phyloP scores from a whole-genome alignment of 2,329 filamentous ascomycete species.

The Fusarium musae region DNA sequence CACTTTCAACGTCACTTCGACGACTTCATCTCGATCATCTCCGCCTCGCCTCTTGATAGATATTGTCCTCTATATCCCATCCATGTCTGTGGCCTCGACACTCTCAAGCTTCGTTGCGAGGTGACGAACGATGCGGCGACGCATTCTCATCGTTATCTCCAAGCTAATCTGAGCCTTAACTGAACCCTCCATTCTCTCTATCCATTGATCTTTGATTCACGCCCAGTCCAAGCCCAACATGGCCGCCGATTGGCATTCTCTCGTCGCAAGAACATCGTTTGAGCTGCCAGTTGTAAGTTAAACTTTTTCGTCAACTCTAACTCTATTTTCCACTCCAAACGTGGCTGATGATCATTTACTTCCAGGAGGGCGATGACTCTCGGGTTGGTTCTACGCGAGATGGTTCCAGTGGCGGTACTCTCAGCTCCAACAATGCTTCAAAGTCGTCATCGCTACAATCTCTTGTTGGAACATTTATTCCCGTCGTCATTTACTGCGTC shows the following conservation, averaged over 20 bases:
- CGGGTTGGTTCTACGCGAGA: constrained; percentile 51
- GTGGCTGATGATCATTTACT: not conserved
- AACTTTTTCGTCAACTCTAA: not conserved
- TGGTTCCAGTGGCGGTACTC: constrained; percentile 49
- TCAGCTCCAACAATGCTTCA: constrained; percentile 47
- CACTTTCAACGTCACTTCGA: constrained; percentile 26
- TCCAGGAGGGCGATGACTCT: constrained; percentile 45
- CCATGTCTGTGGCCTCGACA: constrained; percentile 9
- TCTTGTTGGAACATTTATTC: constrained; percentile 63
- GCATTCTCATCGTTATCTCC: constrained; percentile 7
- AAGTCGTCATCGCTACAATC: constrained; percentile 52
- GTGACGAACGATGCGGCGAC: constrained; percentile 29
- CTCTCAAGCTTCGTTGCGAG: constrained; percentile 7
- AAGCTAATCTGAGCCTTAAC: not conserved
- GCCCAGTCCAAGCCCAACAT: constrained; percentile 9
- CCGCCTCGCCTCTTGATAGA: not conserved
- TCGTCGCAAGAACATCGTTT: constrained; percentile 24
- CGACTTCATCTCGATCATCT: constrained; percentile 9
- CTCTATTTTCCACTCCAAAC: not conserved
- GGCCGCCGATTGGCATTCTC: constrained; percentile 18
- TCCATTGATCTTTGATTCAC: not conserved
- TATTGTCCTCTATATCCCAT: constrained; percentile 1
- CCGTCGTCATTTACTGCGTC: constrained; percentile 61
- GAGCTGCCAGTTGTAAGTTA: constrained; percentile 28
- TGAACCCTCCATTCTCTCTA: not conserved